Percentiles rank a stretch among this genome's conserved stretches.
Evolutionary conservation across 2,329 filamentous ascomycete species (phyloP).

Genomic region (Rutstroemia sp.): DNA sequence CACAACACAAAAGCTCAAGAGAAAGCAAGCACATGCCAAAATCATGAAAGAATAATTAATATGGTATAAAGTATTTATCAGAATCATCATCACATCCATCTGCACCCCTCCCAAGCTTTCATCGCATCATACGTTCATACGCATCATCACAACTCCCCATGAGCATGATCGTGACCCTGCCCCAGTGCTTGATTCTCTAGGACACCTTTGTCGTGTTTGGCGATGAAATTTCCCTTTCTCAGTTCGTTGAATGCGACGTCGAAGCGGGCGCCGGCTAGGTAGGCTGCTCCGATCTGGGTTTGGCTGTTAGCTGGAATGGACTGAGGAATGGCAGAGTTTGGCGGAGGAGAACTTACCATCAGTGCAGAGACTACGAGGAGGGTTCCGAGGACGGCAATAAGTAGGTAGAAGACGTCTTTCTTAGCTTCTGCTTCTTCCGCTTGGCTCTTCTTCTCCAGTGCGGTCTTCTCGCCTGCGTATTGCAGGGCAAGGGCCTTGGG

Average conservation of each 20-base stretch:
- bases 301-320: slow-evolving; percentile 18
- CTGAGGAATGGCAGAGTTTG: not conserved
- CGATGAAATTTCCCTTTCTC: slow-evolving; percentile 37
- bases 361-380: slow-evolving; percentile 62
- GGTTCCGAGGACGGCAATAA: slow-evolving; percentile 58
- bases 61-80: no score
- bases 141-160: not conserved
- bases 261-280: slow-evolving; percentile 74
- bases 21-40: no score
- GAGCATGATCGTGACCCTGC: slow-evolving; percentile 21
- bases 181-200: slow-evolving; percentile 23
- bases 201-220: slow-evolving; percentile 14
- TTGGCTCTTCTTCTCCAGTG: slow-evolving; percentile 35
- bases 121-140: no score
- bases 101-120: no score
- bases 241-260: slow-evolving; percentile 59
- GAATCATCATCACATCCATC: no score
- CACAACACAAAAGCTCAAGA: no score
- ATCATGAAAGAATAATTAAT: no score
- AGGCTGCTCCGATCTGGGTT: slow-evolving; percentile 66
- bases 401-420: slow-evolving; percentile 53
- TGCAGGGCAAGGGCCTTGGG: slow-evolving; percentile 47
- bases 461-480: slow-evolving; percentile 26
- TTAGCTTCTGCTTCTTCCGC: slow-evolving; percentile 49
- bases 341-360: slow-evolving; percentile 56